Conservation (phyloP, 805 yeast species). For the Starmerella potacharoeniae region DNA sequence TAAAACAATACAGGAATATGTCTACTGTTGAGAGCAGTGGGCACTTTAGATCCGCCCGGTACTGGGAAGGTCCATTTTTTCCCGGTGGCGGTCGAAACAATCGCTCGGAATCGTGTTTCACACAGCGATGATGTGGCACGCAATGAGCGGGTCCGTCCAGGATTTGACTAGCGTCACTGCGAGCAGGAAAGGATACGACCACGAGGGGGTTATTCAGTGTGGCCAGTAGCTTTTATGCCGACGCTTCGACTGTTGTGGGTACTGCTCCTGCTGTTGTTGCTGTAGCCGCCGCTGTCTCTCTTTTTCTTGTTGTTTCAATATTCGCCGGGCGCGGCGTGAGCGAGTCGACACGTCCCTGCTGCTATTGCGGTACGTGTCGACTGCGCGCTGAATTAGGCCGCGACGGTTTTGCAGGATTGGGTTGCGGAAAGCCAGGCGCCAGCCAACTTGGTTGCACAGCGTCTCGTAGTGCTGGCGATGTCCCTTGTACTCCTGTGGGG, state of each 20-base stretch:
- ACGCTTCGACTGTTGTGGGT: neutral
- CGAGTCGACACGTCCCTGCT: slow-evolving; percentile 33
- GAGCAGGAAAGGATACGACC: neutral
- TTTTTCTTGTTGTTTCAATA: slow-evolving; percentile 13
- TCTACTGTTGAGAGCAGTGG: neutral
- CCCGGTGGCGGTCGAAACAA: too few relatives aligned
- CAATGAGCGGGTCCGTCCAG: neutral
- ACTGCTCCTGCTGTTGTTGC: neutral
- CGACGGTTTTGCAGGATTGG: slow-evolving; percentile 35
- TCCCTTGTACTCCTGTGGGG: slow-evolving; percentile 35
- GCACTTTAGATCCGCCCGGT: neutral
- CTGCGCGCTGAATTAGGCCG: slow-evolving; percentile 42
- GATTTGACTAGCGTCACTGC: neutral
- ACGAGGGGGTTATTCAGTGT: neutral
- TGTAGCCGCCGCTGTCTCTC: neutral
- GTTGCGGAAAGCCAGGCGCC: slow-evolving; percentile 37
- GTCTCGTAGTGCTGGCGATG: slow-evolving; percentile 38
- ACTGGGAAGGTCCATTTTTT: too few relatives aligned
- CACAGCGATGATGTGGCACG: neutral
- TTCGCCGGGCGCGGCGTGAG: slow-evolving; percentile 35
- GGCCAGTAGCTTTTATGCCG: neutral
- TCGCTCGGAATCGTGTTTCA: too few relatives aligned
- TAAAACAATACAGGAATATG: neutral
- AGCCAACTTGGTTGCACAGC: slow-evolving; percentile 39
- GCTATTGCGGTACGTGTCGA: slow-evolving; percentile 42